A percentile compares a stretch with the other conserved stretches of the same genome.
These are phyloP conservation scores for Claviceps purpurea DNA, from an alignment of 2,329 filamentous ascomycete genomes.

Conservation along the genomic window DNA sequence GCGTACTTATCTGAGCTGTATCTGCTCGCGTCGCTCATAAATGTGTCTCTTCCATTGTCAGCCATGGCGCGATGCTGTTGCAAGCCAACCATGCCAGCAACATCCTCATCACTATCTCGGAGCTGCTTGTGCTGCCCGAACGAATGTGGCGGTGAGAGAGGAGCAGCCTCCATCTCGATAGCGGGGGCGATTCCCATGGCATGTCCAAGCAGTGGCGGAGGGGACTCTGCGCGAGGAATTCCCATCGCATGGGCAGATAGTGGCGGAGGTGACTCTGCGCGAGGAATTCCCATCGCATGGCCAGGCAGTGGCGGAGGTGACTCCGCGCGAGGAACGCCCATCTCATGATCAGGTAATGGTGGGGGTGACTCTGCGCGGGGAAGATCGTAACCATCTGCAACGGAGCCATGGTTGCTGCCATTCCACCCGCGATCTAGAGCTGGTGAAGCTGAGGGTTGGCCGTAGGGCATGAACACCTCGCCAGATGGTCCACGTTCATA, in stretches of 20 bases:
- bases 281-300: slow-evolving; percentile 28
- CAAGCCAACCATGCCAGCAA: slow-evolving; percentile 59
- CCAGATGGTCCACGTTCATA: slow-evolving; percentile 24
- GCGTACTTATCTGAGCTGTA: slow-evolving; percentile 61
- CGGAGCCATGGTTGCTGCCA: slow-evolving; percentile 4
- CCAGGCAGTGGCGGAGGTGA: slow-evolving; percentile 50
- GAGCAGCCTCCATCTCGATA: slow-evolving; percentile 66
- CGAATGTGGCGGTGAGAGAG: slow-evolving; percentile 26
- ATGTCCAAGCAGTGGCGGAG: slow-evolving; percentile 43
- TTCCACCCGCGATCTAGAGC: slow-evolving; percentile 3
- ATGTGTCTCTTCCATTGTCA: slow-evolving; percentile 30
- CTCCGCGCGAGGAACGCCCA: slow-evolving; percentile 39
- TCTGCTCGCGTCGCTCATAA: slow-evolving; percentile 53
- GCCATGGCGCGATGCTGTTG: slow-evolving; percentile 37
- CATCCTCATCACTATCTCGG: slow-evolving; percentile 55
- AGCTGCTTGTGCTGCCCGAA: slow-evolving; percentile 34
- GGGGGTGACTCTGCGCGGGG: slow-evolving; percentile 53
- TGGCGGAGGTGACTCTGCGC: slow-evolving; percentile 52
- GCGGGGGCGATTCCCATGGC: slow-evolving; percentile 41
- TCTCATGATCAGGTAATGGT: slow-evolving; percentile 37
- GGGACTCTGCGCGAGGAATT: slow-evolving; percentile 46
- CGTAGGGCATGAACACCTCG: slow-evolving; percentile 8
- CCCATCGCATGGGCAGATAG: slow-evolving; percentile 32
- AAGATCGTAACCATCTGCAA: slow-evolving; percentile 30
- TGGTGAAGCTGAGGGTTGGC: slow-evolving; percentile 17